Evolutionary conservation across 805 yeast genomes (phyloP).

Genomic region (Sporopachydermia quercuum): DNA sequence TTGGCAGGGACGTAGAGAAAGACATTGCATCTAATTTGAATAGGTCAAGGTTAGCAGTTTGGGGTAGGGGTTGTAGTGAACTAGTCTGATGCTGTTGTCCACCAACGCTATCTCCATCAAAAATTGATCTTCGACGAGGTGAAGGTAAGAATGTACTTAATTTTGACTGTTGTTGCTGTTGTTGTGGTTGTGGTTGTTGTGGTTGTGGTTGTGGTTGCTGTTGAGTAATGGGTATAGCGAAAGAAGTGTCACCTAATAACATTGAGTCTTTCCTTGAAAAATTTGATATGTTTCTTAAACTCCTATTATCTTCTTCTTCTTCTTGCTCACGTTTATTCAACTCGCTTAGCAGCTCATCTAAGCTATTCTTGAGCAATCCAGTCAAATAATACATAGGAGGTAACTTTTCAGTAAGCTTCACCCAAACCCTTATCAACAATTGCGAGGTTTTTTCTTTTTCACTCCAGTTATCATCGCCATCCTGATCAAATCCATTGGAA

Average conservation of each 20-base stretch:
- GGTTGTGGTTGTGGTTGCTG: conserved; percentile 2
- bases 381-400: background rate
- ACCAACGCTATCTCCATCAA: conserved; percentile 3
- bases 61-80: conserved; percentile 3
- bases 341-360: background rate
- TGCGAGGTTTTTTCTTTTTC: background rate
- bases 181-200: conserved; percentile 2
- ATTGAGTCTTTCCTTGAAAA: too few relatives aligned
- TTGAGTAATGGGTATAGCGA: background rate
- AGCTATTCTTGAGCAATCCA: background rate
- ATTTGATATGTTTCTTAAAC: too few relatives aligned
- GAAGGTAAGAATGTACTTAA: conserved; percentile 3
- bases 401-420: background rate
- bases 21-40: background rate
- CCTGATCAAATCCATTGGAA: too few relatives aligned
- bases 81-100: conserved; percentile 5
- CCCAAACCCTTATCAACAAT: background rate
- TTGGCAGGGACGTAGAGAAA: background rate
- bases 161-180: conserved; percentile 3
- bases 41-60: too few relatives aligned
- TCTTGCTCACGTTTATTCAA: too few relatives aligned
- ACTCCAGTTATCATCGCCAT: too few relatives aligned
- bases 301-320: too few relatives aligned
- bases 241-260: too few relatives aligned
- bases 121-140: conserved; percentile 3